Evolutionary conservation across 106 monocot species (phyloP).

Genomic region (Allium fistulosum): DNA sequence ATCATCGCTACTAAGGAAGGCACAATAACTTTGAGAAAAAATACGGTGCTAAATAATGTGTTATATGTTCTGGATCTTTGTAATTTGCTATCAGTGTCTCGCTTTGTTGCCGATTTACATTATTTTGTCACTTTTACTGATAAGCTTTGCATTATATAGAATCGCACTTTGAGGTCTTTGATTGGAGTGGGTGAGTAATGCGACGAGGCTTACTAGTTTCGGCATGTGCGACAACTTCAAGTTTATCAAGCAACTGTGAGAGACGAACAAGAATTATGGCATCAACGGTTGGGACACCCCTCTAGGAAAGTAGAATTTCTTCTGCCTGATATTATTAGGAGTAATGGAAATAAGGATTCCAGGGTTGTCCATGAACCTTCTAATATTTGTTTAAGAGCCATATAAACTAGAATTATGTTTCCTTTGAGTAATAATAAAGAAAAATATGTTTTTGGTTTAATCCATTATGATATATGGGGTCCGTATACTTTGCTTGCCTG

Average conservation of each 20-base stretch:
- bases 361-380: not conserved
- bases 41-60: not conserved
- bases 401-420: conserved; percentile 1
- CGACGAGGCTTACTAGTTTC: not conserved
- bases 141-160: not conserved
- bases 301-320: not conserved
- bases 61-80: not conserved
- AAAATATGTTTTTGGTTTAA: not conserved
- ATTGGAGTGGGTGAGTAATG: conserved; percentile 4
- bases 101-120: not conserved
- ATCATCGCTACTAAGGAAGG: not conserved
- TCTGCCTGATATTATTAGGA: not conserved
- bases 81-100: not conserved
- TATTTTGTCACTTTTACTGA: not conserved
- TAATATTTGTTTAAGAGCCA: not conserved
- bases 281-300: not conserved
- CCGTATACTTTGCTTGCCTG: not conserved
- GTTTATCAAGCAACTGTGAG: not conserved
- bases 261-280: too few species aligned
- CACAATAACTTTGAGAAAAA: not conserved
- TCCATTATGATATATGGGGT: not conserved
- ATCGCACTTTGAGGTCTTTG: not conserved
- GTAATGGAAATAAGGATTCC: too few species aligned
- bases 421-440: not conserved
- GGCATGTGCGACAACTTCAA: not conserved